Percentiles rank a stretch among this genome's conserved stretches.
Conservation (phyloP, 805 yeast species). For the Pichia insulana region DNA sequence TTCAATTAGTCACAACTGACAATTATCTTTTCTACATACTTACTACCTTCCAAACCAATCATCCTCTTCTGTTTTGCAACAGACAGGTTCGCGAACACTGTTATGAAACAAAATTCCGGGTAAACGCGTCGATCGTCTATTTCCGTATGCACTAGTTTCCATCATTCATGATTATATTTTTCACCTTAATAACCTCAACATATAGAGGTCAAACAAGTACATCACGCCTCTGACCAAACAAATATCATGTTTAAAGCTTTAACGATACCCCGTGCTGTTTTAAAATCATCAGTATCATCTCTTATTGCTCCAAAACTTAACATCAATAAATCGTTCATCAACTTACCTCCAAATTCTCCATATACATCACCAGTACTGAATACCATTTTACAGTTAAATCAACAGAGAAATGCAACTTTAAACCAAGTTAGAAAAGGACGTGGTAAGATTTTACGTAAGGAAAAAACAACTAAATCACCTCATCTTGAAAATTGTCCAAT, state of each 20-base stretch:
- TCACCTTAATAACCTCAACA: no score
- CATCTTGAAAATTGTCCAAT: constrained; percentile 79
- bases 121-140: no score
- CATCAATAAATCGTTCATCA: constrained; percentile 11
- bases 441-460: constrained; percentile 31
- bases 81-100: no score
- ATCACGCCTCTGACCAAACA: background rate
- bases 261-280: constrained; percentile 2
- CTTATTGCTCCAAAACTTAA: constrained; percentile 12
- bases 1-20: background rate
- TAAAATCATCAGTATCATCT: constrained; percentile 10
- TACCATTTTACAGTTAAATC: constrained; percentile 20
- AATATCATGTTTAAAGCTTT: constrained; percentile 12
- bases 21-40: no score
- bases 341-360: constrained; percentile 2
- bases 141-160: no score
- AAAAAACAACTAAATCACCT: constrained; percentile 55
- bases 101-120: no score
- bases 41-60: no score
- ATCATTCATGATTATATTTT: no score
- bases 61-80: no score
- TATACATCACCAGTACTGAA: background rate
- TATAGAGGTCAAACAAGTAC: no score
- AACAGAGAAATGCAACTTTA: constrained; percentile 56
- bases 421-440: constrained; percentile 70